Evolutionary conservation across 2,329 filamentous ascomycete genomes (phyloP).

Genomic region (Fusarium papillatum): DNA sequence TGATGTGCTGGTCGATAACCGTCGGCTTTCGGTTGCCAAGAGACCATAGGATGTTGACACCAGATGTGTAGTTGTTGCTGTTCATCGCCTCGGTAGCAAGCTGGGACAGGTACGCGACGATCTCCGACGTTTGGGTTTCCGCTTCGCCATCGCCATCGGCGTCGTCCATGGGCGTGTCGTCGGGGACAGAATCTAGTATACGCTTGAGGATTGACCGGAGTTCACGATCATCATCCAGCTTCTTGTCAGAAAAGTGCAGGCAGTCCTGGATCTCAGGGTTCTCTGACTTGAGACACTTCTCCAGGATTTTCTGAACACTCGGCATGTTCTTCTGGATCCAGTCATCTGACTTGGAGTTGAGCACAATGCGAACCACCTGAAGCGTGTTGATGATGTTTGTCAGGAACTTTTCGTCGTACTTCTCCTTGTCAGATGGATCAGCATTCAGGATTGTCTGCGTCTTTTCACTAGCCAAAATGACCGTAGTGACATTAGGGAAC

Average conservation of each 20-base stretch:
- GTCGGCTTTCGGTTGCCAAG: conserved; percentile 87
- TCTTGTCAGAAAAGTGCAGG: conserved; percentile 80
- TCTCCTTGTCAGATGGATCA: conserved; percentile 75
- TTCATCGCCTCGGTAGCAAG: conserved; percentile 91
- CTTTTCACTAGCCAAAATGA: conserved; percentile 87
- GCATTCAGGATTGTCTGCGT: conserved; percentile 71
- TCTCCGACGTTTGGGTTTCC: conserved; percentile 87
- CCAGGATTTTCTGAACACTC: conserved; percentile 86
- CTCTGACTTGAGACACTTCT: conserved; percentile 90
- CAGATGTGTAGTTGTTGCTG: conserved; percentile 84
- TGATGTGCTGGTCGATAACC: conserved; percentile 91
- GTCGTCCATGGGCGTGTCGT: conserved; percentile 78
- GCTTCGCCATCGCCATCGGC: conserved; percentile 88
- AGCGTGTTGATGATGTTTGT: conserved; percentile 94
- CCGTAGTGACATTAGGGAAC: conserved; percentile 90
- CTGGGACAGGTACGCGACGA: conserved; percentile 86
- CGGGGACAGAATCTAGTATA: conserved; percentile 90
- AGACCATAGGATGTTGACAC: conserved; percentile 95
- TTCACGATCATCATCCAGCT: conserved; percentile 77
- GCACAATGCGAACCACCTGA: conserved; percentile 90
- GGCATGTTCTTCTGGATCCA: conserved; percentile 88
- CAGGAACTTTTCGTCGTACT: conserved; percentile 85
- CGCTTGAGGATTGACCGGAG: conserved; percentile 83
- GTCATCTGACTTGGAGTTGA: conserved; percentile 89
- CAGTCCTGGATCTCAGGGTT: conserved; percentile 95